Conservation (phyloP, 257 asterid genomes). For the Solanum virginianum region DNA sequence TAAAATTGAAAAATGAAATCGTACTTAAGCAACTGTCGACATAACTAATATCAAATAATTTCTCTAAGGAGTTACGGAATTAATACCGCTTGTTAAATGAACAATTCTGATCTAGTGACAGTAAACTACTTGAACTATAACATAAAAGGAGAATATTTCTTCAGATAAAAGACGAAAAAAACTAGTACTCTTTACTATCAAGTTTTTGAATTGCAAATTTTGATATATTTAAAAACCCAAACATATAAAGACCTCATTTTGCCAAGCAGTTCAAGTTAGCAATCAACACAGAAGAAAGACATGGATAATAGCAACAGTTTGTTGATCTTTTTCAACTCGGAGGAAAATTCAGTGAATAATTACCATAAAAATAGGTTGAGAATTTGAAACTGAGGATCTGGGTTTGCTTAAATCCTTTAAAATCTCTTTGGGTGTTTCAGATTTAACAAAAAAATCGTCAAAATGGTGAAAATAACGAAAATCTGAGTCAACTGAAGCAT, state of each 20-base stretch:
- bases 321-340: conserved; percentile 31
- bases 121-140: not conserved
- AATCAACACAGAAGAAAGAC: conserved; percentile 48
- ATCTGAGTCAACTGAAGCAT: not conserved
- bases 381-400: conserved; percentile 32
- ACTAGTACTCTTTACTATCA: not conserved
- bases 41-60: not conserved
- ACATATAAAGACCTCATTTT: conserved; percentile 45
- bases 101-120: not conserved
- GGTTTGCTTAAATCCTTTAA: conserved; percentile 48
- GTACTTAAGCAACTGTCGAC: not conserved
- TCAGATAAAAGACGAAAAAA: not conserved
- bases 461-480: not conserved
- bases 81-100: not conserved
- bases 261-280: conserved; percentile 26
- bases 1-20: not conserved
- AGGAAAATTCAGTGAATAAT: conserved; percentile 71
- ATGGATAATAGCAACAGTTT: conserved; percentile 44
- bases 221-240: conserved; percentile 53
- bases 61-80: not conserved
- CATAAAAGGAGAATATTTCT: not conserved
- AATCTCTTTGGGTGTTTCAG: conserved; percentile 25
- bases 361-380: conserved; percentile 52
- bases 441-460: not conserved
- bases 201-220: conserved; percentile 33